Evolutionary conservation across 2,329 filamentous ascomycete genomes (phyloP).

Genomic region (Botrytis byssoidea): DNA sequence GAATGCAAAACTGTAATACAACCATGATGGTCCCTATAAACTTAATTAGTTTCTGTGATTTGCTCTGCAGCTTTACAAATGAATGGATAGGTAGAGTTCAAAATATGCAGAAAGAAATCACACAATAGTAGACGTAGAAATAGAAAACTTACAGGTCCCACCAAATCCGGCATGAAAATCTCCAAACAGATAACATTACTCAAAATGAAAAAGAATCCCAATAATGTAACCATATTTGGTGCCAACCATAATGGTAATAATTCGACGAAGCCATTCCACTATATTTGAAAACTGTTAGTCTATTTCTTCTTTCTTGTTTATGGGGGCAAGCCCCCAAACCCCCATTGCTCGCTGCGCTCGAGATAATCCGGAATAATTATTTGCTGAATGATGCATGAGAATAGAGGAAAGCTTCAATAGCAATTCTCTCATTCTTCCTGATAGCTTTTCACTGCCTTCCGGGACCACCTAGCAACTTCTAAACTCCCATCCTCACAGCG

Average conservation of each 20-base stretch:
- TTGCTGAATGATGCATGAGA: background rate
- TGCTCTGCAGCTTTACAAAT: background rate
- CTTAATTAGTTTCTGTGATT: slow-evolving; percentile 24
- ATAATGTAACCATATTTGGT: slow-evolving; percentile 93
- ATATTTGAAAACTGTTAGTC: slow-evolving; percentile 34
- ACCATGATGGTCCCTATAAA: slow-evolving; percentile 77
- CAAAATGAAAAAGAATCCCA: slow-evolving; percentile 94
- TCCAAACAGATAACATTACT: slow-evolving; percentile 73
- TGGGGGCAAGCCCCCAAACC: slow-evolving; percentile 1
- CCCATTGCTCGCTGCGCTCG: background rate
- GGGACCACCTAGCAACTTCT: background rate
- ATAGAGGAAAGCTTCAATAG: background rate
- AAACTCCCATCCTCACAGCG: background rate
- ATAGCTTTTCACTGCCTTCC: background rate
- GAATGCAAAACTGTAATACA: slow-evolving; percentile 94
- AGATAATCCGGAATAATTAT: background rate
- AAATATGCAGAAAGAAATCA: background rate
- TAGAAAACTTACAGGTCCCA: slow-evolving; percentile 69
- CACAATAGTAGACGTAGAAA: background rate
- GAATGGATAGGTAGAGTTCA: background rate
- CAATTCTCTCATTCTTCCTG: background rate
- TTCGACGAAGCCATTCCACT: slow-evolving; percentile 98
- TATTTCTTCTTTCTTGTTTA: background rate
- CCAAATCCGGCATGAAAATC: slow-evolving; percentile 82
- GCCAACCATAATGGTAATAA: slow-evolving; percentile 93